Conservation (phyloP, 163 green algal species). For the Chloroidium sp. region DNA sequence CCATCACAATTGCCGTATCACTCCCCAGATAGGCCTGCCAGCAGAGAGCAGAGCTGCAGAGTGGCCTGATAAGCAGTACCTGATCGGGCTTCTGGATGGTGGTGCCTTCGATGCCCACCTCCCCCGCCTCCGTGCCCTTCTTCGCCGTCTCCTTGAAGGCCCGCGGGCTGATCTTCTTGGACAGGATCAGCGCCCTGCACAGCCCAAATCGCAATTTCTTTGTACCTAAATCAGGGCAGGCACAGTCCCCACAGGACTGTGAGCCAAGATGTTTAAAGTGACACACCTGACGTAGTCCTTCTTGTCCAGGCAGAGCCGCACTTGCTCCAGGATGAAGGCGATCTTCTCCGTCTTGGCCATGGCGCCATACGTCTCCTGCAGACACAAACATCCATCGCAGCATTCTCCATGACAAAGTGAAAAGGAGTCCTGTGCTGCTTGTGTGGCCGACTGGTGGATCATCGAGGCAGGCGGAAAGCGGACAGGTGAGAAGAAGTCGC, state of each 20-base stretch:
- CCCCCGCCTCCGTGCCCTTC: slow-evolving; percentile 61
- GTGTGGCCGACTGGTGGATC: too few relatives aligned
- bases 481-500: too few relatives aligned
- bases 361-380: slow-evolving; percentile 94
- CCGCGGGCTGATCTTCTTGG: slow-evolving; percentile 80
- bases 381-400: not conserved
- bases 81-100: slow-evolving; percentile 74
- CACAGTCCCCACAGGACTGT: not conserved
- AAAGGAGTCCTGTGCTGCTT: too few relatives aligned
- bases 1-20: too few relatives aligned
- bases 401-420: too few relatives aligned
- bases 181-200: slow-evolving; percentile 65
- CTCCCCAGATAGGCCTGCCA: too few relatives aligned
- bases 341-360: slow-evolving; percentile 99
- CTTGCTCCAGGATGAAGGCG: slow-evolving; percentile 96
- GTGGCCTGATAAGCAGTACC: not conserved
- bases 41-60: too few relatives aligned
- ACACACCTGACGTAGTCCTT: slow-evolving; percentile 75
- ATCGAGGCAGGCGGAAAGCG: too few relatives aligned
- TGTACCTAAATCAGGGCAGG: too few relatives aligned
- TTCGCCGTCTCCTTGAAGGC: slow-evolving; percentile 61
- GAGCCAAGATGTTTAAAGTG: too few relatives aligned
- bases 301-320: slow-evolving; percentile 83
- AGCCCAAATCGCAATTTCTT: not conserved
- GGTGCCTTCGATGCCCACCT: slow-evolving; percentile 89